phyloP scores from a whole-genome alignment of 1,284 basidiomycete genomes.

The Pyrrhoderma lamaoense region DNA sequence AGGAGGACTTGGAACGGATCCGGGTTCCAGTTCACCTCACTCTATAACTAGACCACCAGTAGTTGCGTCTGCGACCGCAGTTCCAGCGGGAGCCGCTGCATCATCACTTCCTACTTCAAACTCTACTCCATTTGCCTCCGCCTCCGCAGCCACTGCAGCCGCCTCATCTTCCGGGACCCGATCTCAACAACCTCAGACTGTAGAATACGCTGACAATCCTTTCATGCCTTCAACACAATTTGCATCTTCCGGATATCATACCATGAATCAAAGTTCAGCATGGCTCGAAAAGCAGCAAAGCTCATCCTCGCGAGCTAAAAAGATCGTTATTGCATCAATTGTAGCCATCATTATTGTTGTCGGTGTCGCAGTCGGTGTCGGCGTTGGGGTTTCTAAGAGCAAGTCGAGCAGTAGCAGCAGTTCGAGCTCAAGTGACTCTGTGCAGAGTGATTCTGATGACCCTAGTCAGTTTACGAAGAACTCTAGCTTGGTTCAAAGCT shows the following conservation, averaged over 20 bases:
- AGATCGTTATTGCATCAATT: slow-evolving; percentile 38
- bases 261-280: slow-evolving; percentile 19
- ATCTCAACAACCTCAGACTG: neutral
- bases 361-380: slow-evolving; percentile 44
- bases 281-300: slow-evolving; percentile 35
- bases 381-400: slow-evolving; percentile 45
- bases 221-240: slow-evolving; percentile 16
- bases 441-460: slow-evolving; percentile 32
- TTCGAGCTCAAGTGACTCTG: slow-evolving; percentile 17
- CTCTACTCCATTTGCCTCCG: slow-evolving; percentile 1
- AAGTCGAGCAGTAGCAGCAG: slow-evolving; percentile 28
- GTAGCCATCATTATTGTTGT: slow-evolving; percentile 38
- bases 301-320: slow-evolving; percentile 28
- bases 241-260: slow-evolving; percentile 17
- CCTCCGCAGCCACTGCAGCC: neutral
- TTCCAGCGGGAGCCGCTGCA: neutral
- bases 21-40: slow-evolving; percentile 13
- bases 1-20: slow-evolving; percentile 8
- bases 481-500: slow-evolving; percentile 48
- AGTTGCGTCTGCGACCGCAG: neutral
- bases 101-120: neutral
- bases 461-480: slow-evolving; percentile 62
- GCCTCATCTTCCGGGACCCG: slow-evolving; percentile 9
- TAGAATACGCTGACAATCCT: slow-evolving; percentile 8
- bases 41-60: no score